Conservation (phyloP, 2,329 filamentous ascomycete species). For the Stachybotrys elegans region DNA sequence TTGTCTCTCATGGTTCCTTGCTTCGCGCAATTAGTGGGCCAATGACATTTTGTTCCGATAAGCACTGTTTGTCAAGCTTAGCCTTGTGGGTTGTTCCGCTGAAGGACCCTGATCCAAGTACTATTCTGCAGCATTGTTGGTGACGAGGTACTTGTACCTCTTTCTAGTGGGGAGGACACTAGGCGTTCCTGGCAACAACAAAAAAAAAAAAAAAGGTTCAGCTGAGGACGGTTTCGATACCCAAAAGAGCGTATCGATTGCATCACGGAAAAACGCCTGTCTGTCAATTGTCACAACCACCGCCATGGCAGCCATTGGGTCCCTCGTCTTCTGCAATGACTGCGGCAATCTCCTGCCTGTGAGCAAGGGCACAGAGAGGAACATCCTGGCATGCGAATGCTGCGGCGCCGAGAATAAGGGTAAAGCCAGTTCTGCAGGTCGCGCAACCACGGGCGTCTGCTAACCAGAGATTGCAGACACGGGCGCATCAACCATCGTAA, state of each 20-base stretch:
- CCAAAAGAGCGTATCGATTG: too few relatives aligned
- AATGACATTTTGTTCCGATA: conserved; percentile 20
- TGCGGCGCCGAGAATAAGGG: conserved; percentile 83
- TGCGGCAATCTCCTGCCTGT: conserved; percentile 87
- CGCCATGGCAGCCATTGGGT: conserved; percentile 89
- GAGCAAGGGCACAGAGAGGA: conserved; percentile 70
- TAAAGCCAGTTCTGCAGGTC: conserved; percentile 30
- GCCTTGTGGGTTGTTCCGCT: conserved; percentile 25
- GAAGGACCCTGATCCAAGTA: conserved; percentile 3
- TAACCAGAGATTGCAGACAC: conserved; percentile 48
- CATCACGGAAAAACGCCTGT: too few relatives aligned
- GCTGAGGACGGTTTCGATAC: too few relatives aligned
- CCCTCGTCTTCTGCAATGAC: conserved; percentile 86
- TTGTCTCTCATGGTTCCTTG: too few relatives aligned
- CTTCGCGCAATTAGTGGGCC: background rate
- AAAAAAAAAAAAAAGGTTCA: too few relatives aligned
- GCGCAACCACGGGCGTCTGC: conserved; percentile 36
- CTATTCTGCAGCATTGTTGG: too few relatives aligned
- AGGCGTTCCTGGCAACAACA: too few relatives aligned
- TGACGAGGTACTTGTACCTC: too few relatives aligned
- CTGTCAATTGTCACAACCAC: too few relatives aligned
- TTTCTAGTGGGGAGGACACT: too few relatives aligned
- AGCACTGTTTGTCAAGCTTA: conserved; percentile 15
- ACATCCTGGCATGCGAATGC: conserved; percentile 74
- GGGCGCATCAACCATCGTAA: conserved; percentile 70